phyloP scores from a whole-genome alignment of 2,329 filamentous ascomycete species.

The Parafenestella ontariensis region DNA sequence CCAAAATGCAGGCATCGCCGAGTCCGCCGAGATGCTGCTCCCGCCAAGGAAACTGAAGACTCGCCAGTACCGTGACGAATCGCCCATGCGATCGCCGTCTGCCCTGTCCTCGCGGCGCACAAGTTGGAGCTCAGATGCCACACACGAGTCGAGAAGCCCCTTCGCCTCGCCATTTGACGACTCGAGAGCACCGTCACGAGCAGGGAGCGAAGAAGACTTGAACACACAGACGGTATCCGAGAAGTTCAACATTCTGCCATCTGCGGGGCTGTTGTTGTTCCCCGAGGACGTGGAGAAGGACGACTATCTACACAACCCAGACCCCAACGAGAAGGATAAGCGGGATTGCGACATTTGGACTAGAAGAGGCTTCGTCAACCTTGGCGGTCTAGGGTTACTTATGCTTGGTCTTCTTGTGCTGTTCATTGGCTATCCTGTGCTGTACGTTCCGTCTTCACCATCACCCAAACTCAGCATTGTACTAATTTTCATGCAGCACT shows the following conservation, averaged over 20 bases:
- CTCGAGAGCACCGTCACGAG: conserved; percentile 64
- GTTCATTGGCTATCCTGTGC: conserved; percentile 73
- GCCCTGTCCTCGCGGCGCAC: conserved; percentile 66
- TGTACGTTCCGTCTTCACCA: conserved; percentile 61
- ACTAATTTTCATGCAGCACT: conserved; percentile 55
- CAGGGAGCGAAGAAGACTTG: conserved; percentile 69
- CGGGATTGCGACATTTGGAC: conserved; percentile 71
- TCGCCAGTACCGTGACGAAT: conserved; percentile 60
- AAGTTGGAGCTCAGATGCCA: conserved; percentile 70
- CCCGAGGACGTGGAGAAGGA: conserved; percentile 78
- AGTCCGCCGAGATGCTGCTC: conserved; percentile 59
- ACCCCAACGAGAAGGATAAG: conserved; percentile 67
- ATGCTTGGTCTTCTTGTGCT: conserved; percentile 67
- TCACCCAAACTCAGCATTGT: neutral
- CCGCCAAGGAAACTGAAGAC: conserved; percentile 58
- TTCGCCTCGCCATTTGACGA: conserved; percentile 66
- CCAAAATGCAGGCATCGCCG: conserved; percentile 42
- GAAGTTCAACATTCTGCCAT: conserved; percentile 76
- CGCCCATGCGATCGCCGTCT: conserved; percentile 58
- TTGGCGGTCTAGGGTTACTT: conserved; percentile 68
- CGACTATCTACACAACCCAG: conserved; percentile 74
- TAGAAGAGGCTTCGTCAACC: conserved; percentile 67
- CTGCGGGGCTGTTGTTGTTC: conserved; percentile 70
- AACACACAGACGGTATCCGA: conserved; percentile 77
- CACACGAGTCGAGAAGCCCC: conserved; percentile 60